Percentiles rank a stretch among this genome's conserved stretches.
These are phyloP conservation scores for Cryptosporidium ryanae DNA, from an alignment of 169 alveolate species.

Conservation along the genomic window DNA sequence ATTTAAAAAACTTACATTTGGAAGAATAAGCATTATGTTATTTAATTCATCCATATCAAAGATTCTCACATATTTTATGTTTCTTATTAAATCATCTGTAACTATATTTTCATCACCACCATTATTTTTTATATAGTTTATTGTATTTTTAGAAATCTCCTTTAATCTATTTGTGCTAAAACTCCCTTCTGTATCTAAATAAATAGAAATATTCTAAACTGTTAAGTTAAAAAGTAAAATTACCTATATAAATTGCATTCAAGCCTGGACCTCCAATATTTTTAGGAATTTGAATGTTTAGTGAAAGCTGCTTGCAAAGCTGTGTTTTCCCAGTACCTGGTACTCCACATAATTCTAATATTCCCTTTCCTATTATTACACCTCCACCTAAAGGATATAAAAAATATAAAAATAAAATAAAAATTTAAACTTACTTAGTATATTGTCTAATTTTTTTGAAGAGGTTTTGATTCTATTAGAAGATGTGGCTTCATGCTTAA, in stretches of 20 bases:
- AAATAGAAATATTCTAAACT: background rate
- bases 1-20: constrained; percentile 24
- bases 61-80: constrained; percentile 34
- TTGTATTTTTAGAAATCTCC: constrained; percentile 29
- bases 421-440: constrained; percentile 41
- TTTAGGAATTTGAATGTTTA: constrained; percentile 70
- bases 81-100: constrained; percentile 1
- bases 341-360: constrained; percentile 66
- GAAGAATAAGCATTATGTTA: constrained; percentile 7
- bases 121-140: constrained; percentile 12
- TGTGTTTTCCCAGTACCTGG: constrained; percentile 69
- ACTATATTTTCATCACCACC: background rate
- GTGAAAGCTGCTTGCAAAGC: constrained; percentile 36
- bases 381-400: constrained; percentile 59
- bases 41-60: constrained; percentile 49
- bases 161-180: constrained; percentile 49
- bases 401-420: background rate
- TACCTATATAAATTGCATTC: constrained; percentile 70
- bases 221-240: background rate
- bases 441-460: constrained; percentile 22
- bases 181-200: constrained; percentile 48
- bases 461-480: constrained; percentile 65
- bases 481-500: constrained; percentile 31
- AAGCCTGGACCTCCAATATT: constrained; percentile 66
- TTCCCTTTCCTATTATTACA: constrained; percentile 63